phyloP scores from a whole-genome alignment of 2,329 filamentous ascomycete genomes.

The Ambrosiella xylebori region DNA sequence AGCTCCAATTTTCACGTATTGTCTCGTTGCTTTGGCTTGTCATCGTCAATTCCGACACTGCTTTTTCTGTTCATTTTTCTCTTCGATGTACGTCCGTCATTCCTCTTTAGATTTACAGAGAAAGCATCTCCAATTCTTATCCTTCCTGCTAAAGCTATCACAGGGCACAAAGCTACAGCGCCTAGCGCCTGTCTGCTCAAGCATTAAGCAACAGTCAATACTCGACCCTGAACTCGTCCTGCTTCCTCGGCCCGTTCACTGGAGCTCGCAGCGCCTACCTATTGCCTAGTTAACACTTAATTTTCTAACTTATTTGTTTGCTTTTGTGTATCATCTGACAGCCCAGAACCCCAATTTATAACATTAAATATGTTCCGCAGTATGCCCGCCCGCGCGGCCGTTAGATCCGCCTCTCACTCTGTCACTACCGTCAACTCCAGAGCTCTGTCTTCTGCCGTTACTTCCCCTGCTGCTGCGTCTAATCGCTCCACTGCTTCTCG shows the following conservation, averaged over 20 bases:
- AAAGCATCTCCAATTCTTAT: not conserved
- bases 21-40: not conserved
- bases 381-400: slow-evolving; percentile 10
- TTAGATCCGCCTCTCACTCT: slow-evolving; percentile 4
- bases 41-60: not conserved
- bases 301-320: slow-evolving; percentile 6
- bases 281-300: slow-evolving; percentile 5
- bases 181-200: too few species aligned
- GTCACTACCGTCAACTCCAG: not conserved
- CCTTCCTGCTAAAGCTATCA: too few species aligned
- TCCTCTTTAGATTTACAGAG: too few species aligned
- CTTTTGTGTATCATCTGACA: slow-evolving; percentile 10
- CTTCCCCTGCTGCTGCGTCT: slow-evolving; percentile 2
- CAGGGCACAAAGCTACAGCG: too few species aligned
- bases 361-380: slow-evolving; percentile 13
- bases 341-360: slow-evolving; percentile 3
- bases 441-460: not conserved
- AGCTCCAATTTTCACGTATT: slow-evolving; percentile 2
- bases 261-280: not conserved
- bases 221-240: too few species aligned
- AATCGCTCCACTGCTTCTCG: slow-evolving; percentile 1
- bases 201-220: too few species aligned
- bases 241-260: not conserved
- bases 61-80: too few species aligned
- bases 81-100: too few species aligned